Percentiles rank a stretch among this genome's conserved stretches.
Conservation (phyloP, 176 grass and related monocot genomes). For the Cenchrus fungigraminus region DNA sequence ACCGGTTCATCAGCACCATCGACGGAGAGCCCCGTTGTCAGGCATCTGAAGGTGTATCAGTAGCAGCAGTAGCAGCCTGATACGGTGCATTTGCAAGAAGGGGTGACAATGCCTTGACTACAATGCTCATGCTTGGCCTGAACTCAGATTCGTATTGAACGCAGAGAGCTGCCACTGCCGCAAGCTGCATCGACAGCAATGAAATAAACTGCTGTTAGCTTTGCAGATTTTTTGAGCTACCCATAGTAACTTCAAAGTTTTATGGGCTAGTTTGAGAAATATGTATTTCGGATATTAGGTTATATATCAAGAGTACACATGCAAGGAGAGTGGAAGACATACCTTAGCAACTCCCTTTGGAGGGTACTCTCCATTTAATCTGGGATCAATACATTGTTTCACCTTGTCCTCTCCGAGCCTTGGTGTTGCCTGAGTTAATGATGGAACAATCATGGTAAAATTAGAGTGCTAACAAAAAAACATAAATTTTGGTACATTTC, state of each 20-base stretch:
- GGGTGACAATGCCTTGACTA: constrained; percentile 80
- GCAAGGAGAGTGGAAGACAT: constrained; percentile 14
- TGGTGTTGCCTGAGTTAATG: constrained; percentile 64
- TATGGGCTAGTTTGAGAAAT: not conserved
- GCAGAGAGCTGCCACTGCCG: constrained; percentile 76
- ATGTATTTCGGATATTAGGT: constrained; percentile 12
- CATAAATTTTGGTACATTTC: not conserved
- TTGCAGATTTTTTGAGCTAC: constrained; percentile 12
- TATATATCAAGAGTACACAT: not conserved
- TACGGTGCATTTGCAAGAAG: constrained; percentile 63
- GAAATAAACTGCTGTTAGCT: not conserved
- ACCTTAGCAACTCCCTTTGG: constrained; percentile 80
- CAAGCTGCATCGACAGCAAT: constrained; percentile 55
- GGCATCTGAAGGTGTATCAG: constrained; percentile 41
- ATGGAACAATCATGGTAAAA: constrained; percentile 24
- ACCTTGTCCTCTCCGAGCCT: constrained; percentile 84
- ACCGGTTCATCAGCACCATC: not conserved
- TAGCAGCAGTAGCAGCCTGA: constrained; percentile 17
- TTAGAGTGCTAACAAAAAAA: not conserved
- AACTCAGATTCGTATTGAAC: constrained; percentile 83
- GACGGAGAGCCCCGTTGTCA: constrained; percentile 12
- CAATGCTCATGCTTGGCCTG: constrained; percentile 85
- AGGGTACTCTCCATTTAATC: constrained; percentile 75
- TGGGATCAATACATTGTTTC: constrained; percentile 86
- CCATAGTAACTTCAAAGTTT: not conserved